Conservation (phyloP, 1,284 basidiomycete genomes). For the Fomitopsis betulina region DNA sequence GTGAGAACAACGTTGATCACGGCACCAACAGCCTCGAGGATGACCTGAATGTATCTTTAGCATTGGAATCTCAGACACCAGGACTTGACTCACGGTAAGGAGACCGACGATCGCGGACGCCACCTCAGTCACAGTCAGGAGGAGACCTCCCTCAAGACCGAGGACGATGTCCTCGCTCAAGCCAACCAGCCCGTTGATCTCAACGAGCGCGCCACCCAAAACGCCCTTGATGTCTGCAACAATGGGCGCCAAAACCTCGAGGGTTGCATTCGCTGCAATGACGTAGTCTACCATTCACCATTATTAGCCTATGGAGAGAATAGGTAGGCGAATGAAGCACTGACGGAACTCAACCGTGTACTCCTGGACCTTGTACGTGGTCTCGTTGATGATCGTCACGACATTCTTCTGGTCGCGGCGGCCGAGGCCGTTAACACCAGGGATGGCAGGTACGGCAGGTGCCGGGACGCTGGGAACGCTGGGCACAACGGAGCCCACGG, state of each 20-base stretch:
- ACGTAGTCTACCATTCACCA: constrained; percentile 23
- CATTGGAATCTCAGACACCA: neutral
- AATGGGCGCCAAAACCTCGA: constrained; percentile 24
- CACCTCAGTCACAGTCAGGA: constrained; percentile 26
- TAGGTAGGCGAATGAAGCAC: constrained; percentile 12
- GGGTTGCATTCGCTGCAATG: constrained; percentile 26
- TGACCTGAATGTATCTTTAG: constrained; percentile 13
- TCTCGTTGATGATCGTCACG: constrained; percentile 19
- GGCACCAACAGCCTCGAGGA: constrained; percentile 33
- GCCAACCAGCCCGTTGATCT: constrained; percentile 32
- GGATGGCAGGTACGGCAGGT: constrained; percentile 7
- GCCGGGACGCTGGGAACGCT: constrained; percentile 9
- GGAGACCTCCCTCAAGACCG: constrained; percentile 25
- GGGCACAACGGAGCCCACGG: constrained; percentile 8
- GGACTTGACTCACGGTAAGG: constrained; percentile 15
- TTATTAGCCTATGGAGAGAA: no score
- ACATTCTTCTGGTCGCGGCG: constrained; percentile 19
- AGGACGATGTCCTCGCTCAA: constrained; percentile 27
- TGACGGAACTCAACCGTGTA: constrained; percentile 28
- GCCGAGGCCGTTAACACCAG: constrained; percentile 6
- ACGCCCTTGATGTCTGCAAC: constrained; percentile 27
- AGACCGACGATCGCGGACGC: constrained; percentile 27
- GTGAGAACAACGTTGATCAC: constrained; percentile 30
- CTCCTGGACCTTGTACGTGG: constrained; percentile 21
- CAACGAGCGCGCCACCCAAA: constrained; percentile 25